Base-by-base conservation (phyloP, 2,329 filamentous ascomycete genomes). In the Epichloe glyceriae region DNA sequence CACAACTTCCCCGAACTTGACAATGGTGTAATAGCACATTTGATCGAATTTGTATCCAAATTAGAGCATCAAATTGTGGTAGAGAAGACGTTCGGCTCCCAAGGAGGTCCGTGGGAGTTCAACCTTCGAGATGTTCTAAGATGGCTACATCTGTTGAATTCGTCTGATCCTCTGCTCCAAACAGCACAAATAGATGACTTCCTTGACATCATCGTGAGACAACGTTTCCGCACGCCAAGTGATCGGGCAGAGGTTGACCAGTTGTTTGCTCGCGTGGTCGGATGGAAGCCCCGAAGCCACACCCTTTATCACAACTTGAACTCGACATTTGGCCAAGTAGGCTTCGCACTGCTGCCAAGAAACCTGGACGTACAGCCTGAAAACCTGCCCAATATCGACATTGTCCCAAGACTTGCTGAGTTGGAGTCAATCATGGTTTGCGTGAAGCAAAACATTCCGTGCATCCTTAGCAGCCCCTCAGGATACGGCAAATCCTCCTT, bases 21-120 rank as follows among this genome's bases (percentile, higher is more conserved):
- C 0, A 58, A 69, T 0, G 69, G 77, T 1, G 77, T 81, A 33
- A 78, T 90, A 19, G 70, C 74, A 26, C 79, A 75, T 40, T 71
- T 95, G 48, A 89, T 96, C 34, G 71, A 73, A 22, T 94, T 95
- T 61, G 83, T 96, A n/a, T 83, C 83, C 1, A 72, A 74, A n/a
- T 72, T 97, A 10, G 88, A 95, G 55, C 73, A 79, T 33, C 79
- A 85, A 37, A 80, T 94, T 26, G 73, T 82, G 4, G 72, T 76
- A 30, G 70, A 75, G 48, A 75, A 73, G 54, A 66, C 71, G 0
- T 83, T 84, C 57, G 81, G 80, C 2, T 70, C 73, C 1, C 77
- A 81, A 56, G 81, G 81, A 14, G 86, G 85, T 6, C 93, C 94
- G 1, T 98, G 89, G 93, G 93, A 96, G 62, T 93, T 95, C 64